phyloP scores from a whole-genome alignment of 1,139 yeast species.

The Scheffersomyces cryptocercus region DNA sequence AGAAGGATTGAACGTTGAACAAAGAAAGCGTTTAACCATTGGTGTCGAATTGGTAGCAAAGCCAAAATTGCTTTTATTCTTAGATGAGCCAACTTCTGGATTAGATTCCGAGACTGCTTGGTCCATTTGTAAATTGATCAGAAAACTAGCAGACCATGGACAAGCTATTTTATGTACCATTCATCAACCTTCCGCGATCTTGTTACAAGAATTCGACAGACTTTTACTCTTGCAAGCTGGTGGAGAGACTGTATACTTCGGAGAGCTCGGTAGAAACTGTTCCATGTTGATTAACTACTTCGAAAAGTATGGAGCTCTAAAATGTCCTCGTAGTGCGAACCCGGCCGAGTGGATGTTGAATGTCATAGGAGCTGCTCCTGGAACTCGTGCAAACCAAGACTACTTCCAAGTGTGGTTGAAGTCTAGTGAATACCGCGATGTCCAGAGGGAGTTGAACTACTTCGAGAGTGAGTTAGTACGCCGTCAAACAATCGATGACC shows the following conservation, averaged over 20 bases:
- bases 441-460: constrained; percentile 13
- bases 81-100: constrained; percentile 22
- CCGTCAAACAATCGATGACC: constrained; percentile 10
- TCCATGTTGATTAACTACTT: constrained; percentile 11
- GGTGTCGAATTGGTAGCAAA: constrained; percentile 21
- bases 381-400: constrained; percentile 18
- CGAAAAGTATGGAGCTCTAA: constrained; percentile 17
- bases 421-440: constrained; percentile 14
- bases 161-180: constrained; percentile 16
- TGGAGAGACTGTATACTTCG: constrained; percentile 10
- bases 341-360: constrained; percentile 23
- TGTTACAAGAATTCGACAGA: constrained; percentile 13
- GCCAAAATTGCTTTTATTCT: constrained; percentile 16
- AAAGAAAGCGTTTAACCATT: constrained; percentile 18
- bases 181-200: constrained; percentile 14
- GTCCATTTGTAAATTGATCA: constrained; percentile 14
- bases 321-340: constrained; percentile 18
- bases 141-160: constrained; percentile 14
- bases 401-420: constrained; percentile 19
- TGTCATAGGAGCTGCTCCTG: constrained; percentile 19
- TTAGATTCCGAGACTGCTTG: constrained; percentile 18
- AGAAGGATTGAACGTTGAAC: constrained; percentile 15
- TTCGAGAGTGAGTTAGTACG: constrained; percentile 15
- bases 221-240: constrained; percentile 13
- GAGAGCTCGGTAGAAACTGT: constrained; percentile 11